Evolutionary conservation across 2,329 filamentous ascomycete species (phyloP), one percentile per base, ranked within the genome.

Genomic region (Fusarium tanahbumbuense): DNA sequence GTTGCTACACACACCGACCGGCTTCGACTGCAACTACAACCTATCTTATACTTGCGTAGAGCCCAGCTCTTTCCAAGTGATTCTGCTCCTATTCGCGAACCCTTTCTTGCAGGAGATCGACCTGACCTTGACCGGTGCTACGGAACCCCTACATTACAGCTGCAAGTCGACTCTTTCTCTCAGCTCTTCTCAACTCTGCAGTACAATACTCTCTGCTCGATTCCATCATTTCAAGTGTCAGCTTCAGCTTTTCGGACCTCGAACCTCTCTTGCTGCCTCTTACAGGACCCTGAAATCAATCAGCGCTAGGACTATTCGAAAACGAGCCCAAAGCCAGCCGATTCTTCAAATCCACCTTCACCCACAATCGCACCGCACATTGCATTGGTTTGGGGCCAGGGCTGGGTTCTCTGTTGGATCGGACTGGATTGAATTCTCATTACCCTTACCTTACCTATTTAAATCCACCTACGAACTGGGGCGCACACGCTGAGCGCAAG

Each of bases 401-500:
- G 63, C 56, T 60, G 71, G 66, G 63, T 60, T 71, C 52, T 64
- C 53, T 67, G 69, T 52, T 73, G 68, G 70, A 61, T 66, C 65
- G 49, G 49, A 53, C 34, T 53, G 49, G 34, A 57, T 49, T 47
- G 30, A 48, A 34, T 37, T 49, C 45, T 47, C 54, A 56, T 56
- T 56, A 56, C 60, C 60, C 61, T 64, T 63, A 30, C 59, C 44
- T 64, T 64, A 70, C 67, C 58, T 68, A 64, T 66, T 60, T 53
- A 73, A 72, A 72, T 70, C 72, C 72, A 72, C 72, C 61, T 40
- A 63, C 60, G 63, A 69, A 74, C 68, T 60, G 64, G 69, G 72
- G 65, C 68, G 47, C 72, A 57, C 63, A 64, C 68, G 56, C 63
- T 72, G 66, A 64, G 57, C 54, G 53, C 60, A 60, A 67, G 59